Conservation (phyloP, 73 alveolate species). For the Paramecium pentaurelia region DNA sequence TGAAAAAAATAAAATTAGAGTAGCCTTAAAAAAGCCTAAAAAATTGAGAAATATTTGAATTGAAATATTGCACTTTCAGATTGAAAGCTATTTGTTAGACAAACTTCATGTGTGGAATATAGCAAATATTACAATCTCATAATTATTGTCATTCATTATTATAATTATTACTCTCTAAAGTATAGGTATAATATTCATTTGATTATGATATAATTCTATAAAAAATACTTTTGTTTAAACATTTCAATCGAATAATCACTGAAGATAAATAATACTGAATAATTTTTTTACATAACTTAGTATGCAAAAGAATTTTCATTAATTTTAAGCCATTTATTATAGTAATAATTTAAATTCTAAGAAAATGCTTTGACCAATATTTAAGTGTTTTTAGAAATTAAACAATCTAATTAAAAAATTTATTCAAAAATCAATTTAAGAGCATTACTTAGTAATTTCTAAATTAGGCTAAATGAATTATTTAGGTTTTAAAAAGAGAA, state of each 20-base stretch:
- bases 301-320: slow-evolving; percentile 93
- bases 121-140: too few species aligned
- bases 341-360: slow-evolving; percentile 70
- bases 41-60: too few species aligned
- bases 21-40: too few species aligned
- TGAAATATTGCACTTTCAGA: too few species aligned
- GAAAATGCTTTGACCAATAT: not conserved
- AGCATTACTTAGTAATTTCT: not conserved
- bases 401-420: not conserved
- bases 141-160: too few species aligned
- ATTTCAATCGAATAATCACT: slow-evolving; percentile 67
- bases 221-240: slow-evolving; percentile 65
- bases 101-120: too few species aligned
- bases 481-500: too few species aligned
- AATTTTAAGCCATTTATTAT: slow-evolving; percentile 93
- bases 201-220: slow-evolving; percentile 54
- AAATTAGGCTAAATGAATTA: not conserved
- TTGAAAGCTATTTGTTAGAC: too few species aligned
- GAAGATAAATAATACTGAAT: slow-evolving; percentile 75
- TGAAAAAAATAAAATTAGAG: too few species aligned
- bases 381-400: not conserved
- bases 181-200: too few species aligned
- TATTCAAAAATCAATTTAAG: not conserved
- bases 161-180: too few species aligned
- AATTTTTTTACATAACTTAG: slow-evolving; percentile 69